Evolutionary conservation across 140 eudicot species (phyloP), one percentile per base, ranked within the genome.

Genomic region (Erigeron philadelphicus): DNA sequence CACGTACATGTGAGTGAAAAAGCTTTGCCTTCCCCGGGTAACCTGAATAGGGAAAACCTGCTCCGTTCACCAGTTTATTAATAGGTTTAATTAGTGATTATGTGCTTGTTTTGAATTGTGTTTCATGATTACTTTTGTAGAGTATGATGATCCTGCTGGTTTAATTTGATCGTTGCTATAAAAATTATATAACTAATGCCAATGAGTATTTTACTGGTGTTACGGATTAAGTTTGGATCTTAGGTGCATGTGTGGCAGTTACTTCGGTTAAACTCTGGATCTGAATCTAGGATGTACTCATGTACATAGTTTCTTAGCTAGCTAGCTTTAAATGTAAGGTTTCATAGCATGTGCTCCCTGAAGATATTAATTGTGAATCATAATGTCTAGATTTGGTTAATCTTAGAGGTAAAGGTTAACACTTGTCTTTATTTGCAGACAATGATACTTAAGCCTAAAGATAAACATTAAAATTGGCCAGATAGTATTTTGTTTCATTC

Each of bases 201-300:
- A 2, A 40, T 64, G 59, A 41, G n/a, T 18, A 44, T 47, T 31
- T 75, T 25, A 45, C 21, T 56, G 31, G 53, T 21, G 61, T 53
- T 76, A 67, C 46, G 40, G 57, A 70, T 76, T 62, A 43, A 69
- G 6, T 31, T 6, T 54, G 71, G 54, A 46, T 71, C 31, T 11
- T 8, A 77, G 77, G 47, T 71, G 81, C 70, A 13, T 19, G 48
- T 21, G 44, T 70, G 45, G 55, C 11, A 19, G 68, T 71, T 71
- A 57, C 73, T 66, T 64, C 12, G 57, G 50, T 35, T 47, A 35
- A 71, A 56, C 68, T 71, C 48, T n/a, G 53, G 73, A 77, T 75
- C 79, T 75, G 63, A 67, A 54, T 76, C 47, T 42, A 31, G 19
- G 48, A 21, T 3, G 63, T 75, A 35, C 21, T 35, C 56, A 21